Base-by-base conservation (phyloP, 192 early-diverging fungal genomes). In the Linnemannia elongata region DNA sequence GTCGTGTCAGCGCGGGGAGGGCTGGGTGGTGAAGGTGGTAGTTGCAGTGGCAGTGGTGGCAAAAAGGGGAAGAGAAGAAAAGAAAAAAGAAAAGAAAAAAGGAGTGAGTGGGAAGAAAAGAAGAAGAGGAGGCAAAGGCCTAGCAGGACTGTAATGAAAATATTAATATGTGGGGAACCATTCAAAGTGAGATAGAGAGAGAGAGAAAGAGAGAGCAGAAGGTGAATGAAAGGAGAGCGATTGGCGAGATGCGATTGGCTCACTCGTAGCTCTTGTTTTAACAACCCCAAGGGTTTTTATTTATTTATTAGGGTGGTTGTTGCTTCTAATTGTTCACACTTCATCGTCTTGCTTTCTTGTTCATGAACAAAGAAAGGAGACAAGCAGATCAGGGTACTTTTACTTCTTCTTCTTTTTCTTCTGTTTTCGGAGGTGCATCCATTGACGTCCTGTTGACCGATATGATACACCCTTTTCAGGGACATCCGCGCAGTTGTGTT, bases 211-310 rank as follows among this genome's bases (percentile, higher is more conserved):
- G n/a, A 33, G 57, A 63, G 33, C 0, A 27, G 33, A 20, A 6
- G 10, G 27, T 12, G 33, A 8, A 24, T n/a, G 55, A 8, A 8
- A 6, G 24, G n/a, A 57, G 24, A 63, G 60, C 60, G 30, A 63
- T 63, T 63, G 60, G 60, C n/a, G 30, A 63, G 12, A 63, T 63
- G 60, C 60, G n/a, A 63, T 63, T 63, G 60, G 60, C 60, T 30
- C 60, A 30, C n/a, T 63, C 27, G 30, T 6, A 9, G n/a, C 27
- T 33, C 60, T 30, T 30, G 60, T 30, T 10, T 30, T 10, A 63
- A 30, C 55, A 63, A 63, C 60, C 60, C 60, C 60, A 63, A 63
- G 60, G 27, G 60, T 33, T 27, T 63, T 27, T n/a, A n/a, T n/a
- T n/a, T n/a, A n/a, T 3, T 8, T 27, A 63, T 63, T 63, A 30